These are phyloP conservation scores for Hanseniaspora valbyensis DNA, from an alignment of 805 yeast genomes.

Conservation along the genomic window DNA sequence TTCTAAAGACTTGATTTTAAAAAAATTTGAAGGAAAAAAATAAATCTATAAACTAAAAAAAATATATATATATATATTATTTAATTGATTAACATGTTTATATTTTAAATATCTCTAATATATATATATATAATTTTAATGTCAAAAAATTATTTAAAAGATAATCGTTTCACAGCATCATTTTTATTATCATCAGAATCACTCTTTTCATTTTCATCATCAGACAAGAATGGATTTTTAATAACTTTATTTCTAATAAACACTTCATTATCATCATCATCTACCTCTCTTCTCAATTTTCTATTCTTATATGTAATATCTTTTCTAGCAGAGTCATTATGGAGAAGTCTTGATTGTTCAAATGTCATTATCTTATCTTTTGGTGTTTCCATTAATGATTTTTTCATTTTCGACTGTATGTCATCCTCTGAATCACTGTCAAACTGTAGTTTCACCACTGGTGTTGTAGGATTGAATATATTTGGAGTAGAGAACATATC, in stretches of 20 bases:
- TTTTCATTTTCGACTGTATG: constrained; percentile 1
- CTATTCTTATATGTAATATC: constrained; percentile 2
- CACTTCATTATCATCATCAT: constrained; percentile 18
- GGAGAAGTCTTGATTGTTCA: constrained; percentile 29
- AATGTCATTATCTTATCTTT: constrained; percentile 28
- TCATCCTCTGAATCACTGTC: constrained; percentile 19
- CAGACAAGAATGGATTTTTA: constrained; percentile 22
- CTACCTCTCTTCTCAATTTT: constrained; percentile 17
- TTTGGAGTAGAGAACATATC: constrained; percentile 18
- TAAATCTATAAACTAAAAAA: not conserved
- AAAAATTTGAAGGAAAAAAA: not conserved
- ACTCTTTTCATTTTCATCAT: constrained; percentile 15
- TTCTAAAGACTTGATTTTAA: constrained; percentile 3
- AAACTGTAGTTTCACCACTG: constrained; percentile 17
- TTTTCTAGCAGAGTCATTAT: constrained; percentile 22
- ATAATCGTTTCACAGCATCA: constrained; percentile 7
- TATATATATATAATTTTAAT: not conserved
- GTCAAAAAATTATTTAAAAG: not conserved
- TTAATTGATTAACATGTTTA: not conserved
- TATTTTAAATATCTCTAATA: not conserved
- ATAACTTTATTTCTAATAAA: constrained; percentile 17
- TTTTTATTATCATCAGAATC: constrained; percentile 8
- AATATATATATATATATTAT: not conserved
- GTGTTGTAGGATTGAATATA: constrained; percentile 21
- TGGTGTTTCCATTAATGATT: constrained; percentile 30